Conservation (phyloP, 2,329 filamentous ascomycete genomes). For the Tolypocladium endophyticum region DNA sequence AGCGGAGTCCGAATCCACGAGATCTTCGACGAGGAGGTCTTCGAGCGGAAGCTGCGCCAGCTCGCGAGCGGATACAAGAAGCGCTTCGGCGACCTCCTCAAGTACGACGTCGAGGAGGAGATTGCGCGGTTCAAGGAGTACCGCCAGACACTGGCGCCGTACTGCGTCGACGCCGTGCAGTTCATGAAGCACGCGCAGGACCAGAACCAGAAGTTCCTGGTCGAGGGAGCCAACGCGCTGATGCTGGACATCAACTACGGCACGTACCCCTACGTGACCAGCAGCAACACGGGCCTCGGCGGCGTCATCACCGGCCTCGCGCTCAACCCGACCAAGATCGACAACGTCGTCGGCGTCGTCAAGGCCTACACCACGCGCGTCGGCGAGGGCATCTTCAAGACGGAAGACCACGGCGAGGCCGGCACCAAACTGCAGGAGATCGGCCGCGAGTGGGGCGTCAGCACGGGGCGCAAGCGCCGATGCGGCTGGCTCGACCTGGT, state of each 20-base stretch:
- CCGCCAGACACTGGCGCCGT: conserved; percentile 44
- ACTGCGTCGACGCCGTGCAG: conserved; percentile 56
- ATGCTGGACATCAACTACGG: conserved; percentile 57
- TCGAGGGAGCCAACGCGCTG: conserved; percentile 53
- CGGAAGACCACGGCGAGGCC: conserved; percentile 8
- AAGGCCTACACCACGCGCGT: conserved; percentile 27
- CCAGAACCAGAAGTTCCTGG: conserved; percentile 47
- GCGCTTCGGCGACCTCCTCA: conserved; percentile 55
- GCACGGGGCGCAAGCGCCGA: conserved; percentile 7
- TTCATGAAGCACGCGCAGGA: conserved; percentile 53
- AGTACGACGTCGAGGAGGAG: conserved; percentile 61
- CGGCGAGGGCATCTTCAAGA: conserved; percentile 7
- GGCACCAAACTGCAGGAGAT: conserved; percentile 37
- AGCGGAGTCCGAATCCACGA: conserved; percentile 58
- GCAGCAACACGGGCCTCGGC: conserved; percentile 14
- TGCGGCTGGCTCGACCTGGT: conserved; percentile 11
- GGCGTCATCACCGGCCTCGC: conserved; percentile 15
- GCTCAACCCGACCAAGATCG: conserved; percentile 43
- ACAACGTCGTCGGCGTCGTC: conserved; percentile 51
- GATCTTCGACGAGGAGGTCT: conserved; percentile 54
- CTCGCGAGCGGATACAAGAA: conserved; percentile 52
- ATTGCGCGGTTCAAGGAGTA: conserved; percentile 50
- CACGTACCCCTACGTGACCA: conserved; percentile 17
- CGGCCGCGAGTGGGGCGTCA: conserved; percentile 13
- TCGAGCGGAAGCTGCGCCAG: conserved; percentile 54